phyloP scores from a whole-genome alignment of 2,329 filamentous ascomycete genomes.

The Fusarium sarcochroum region DNA sequence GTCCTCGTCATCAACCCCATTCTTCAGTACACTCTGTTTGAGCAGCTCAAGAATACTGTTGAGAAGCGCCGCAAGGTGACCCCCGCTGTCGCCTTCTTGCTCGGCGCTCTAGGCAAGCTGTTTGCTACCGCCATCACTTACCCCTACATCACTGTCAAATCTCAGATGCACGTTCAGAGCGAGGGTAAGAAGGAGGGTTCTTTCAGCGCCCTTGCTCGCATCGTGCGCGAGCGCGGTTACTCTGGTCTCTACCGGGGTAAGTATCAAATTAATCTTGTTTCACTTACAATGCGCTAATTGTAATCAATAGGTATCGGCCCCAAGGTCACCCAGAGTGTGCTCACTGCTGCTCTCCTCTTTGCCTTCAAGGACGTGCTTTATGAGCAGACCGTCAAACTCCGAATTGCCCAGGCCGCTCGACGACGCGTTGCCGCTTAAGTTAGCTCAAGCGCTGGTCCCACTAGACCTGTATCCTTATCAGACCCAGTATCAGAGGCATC shows the following conservation, averaged over 20 bases:
- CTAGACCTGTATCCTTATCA: constrained; percentile 14
- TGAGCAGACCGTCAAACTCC: constrained; percentile 80
- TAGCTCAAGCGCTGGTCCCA: constrained; percentile 15
- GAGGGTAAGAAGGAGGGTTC: constrained; percentile 85
- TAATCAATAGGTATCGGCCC: constrained; percentile 82
- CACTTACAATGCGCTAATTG: constrained; percentile 15
- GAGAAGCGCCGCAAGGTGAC: constrained; percentile 83
- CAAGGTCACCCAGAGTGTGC: constrained; percentile 96
- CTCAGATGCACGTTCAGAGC: constrained; percentile 92
- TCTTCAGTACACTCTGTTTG: constrained; percentile 97
- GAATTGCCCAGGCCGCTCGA: constrained; percentile 61
- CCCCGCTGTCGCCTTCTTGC: constrained; percentile 87
- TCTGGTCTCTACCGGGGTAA: constrained; percentile 91
- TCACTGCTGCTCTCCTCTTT: constrained; percentile 96
- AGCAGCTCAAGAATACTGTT: constrained; percentile 94
- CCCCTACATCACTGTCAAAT: constrained; percentile 99
- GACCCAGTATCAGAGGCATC: constrained; percentile 15
- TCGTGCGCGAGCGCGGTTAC: constrained; percentile 92
- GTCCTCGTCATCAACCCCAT: constrained; percentile 98
- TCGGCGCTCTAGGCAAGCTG: constrained; percentile 94
- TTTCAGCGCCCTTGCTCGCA: constrained; percentile 80
- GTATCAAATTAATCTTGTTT: constrained; percentile 45
- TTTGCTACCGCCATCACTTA: constrained; percentile 95
- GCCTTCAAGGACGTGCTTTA: constrained; percentile 98
- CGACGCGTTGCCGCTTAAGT: constrained; percentile 55